Conservation (phyloP, 805 yeast species). For the Saccharomyces kudriavzevii region DNA sequence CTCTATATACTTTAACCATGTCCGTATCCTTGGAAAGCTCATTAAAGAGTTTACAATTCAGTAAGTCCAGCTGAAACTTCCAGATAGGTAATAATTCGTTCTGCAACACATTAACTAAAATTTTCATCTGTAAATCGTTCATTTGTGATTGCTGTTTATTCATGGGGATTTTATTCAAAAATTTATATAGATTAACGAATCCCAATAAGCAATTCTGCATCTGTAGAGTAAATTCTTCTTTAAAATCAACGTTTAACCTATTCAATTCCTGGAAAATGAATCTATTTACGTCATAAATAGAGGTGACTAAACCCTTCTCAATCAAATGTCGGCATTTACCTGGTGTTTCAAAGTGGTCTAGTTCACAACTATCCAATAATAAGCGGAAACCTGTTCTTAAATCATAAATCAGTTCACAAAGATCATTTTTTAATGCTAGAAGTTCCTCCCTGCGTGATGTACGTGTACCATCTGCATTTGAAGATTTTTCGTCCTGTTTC, state of each 20-base stretch:
- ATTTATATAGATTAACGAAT: slow-evolving; percentile 17
- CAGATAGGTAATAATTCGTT: slow-evolving; percentile 18
- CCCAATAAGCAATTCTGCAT: slow-evolving; percentile 21
- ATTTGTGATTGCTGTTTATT: slow-evolving; percentile 11
- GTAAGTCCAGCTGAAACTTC: slow-evolving; percentile 19
- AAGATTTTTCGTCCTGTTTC: slow-evolving; percentile 5
- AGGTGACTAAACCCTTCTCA: slow-evolving; percentile 9
- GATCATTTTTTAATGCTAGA: neutral
- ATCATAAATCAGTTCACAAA: neutral
- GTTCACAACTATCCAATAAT: slow-evolving; percentile 8
- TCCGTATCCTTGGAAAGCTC: slow-evolving; percentile 7
- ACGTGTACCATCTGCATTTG: neutral
- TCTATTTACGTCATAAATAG: neutral
- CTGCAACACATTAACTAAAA: slow-evolving; percentile 15
- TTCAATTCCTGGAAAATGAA: neutral
- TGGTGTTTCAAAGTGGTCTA: slow-evolving; percentile 9
- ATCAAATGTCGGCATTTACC: slow-evolving; percentile 10
- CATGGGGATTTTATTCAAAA: slow-evolving; percentile 16
- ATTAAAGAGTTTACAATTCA: slow-evolving; percentile 16
- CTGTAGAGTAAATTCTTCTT: slow-evolving; percentile 4
- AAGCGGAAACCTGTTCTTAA: slow-evolving; percentile 9
- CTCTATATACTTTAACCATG: slow-evolving; percentile 9
- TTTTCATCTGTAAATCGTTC: slow-evolving; percentile 13
- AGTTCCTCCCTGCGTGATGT: neutral
- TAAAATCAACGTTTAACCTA: neutral